A percentile compares a stretch with the other conserved stretches of the same genome.
phyloP scores from a whole-genome alignment of 495 filamentous ascomycete species.

The Lepraria neglecta region DNA sequence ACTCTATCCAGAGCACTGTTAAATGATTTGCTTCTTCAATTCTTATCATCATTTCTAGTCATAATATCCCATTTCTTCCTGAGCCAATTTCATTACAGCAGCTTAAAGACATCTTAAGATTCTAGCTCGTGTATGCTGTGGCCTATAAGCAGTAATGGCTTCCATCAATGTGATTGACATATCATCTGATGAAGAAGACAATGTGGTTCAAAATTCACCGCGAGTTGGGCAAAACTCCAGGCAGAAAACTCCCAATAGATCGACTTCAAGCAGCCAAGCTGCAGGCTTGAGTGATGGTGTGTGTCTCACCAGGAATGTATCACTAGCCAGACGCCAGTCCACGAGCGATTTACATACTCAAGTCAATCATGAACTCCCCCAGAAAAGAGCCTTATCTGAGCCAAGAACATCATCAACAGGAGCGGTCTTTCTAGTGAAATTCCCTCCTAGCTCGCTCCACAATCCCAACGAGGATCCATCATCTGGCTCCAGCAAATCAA shows the following conservation, averaged over 20 bases:
- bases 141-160: background rate
- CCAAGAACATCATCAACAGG: background rate
- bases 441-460: too few relatives aligned
- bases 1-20: background rate
- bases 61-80: background rate
- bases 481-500: too few relatives aligned
- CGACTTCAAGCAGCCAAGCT: background rate
- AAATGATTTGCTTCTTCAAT: too few relatives aligned
- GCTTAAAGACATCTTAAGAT: background rate
- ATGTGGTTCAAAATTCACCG: background rate
- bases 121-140: background rate
- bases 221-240: background rate
- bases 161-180: background rate
- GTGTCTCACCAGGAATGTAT: background rate
- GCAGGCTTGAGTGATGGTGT: background rate
- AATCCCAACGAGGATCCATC: background rate
- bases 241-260: background rate
- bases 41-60: too few relatives aligned
- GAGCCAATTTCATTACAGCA: too few relatives aligned
- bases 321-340: background rate
- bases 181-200: conserved; percentile 9
- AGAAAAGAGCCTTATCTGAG: background rate
- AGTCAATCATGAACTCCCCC: background rate
- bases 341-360: background rate
- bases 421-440: background rate